Evolutionary conservation across 805 yeast genomes (phyloP).

Genomic region (Candida ortonii): DNA sequence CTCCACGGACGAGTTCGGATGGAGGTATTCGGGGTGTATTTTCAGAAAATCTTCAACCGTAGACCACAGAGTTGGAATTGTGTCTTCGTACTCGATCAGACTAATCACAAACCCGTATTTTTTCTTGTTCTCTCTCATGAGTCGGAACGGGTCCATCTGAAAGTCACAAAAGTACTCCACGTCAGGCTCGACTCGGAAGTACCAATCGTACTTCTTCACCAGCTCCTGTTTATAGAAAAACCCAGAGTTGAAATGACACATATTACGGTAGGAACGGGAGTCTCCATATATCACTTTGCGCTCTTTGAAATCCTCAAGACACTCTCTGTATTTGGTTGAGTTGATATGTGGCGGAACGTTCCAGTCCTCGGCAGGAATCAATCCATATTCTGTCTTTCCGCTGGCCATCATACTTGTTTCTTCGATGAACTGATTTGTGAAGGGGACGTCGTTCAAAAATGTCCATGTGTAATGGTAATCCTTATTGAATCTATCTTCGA

Average conservation of each 20-base stretch:
- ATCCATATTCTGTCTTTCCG: conserved; percentile 65
- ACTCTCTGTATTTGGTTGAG: conserved; percentile 46
- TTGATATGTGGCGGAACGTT: conserved; percentile 71
- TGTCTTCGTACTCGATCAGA: conserved; percentile 75
- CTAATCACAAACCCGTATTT: conserved; percentile 86
- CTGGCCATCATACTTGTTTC: conserved; percentile 60
- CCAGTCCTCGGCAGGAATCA: conserved; percentile 73
- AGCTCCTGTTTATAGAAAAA: conserved; percentile 79
- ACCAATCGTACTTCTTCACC: conserved; percentile 73
- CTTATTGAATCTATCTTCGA: conserved; percentile 72
- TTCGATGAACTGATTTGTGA: conserved; percentile 58
- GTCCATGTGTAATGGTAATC: conserved; percentile 75
- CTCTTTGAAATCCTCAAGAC: conserved; percentile 42
- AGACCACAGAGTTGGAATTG: conserved; percentile 85
- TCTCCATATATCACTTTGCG: conserved; percentile 61
- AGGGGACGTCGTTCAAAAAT: conserved; percentile 71
- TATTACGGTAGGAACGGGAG: conserved; percentile 73
- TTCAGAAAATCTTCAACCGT: conserved; percentile 61
- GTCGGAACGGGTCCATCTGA: conserved; percentile 80
- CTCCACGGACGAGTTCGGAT: conserved; percentile 59
- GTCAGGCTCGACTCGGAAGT: conserved; percentile 95
- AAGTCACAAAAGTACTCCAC: conserved; percentile 87
- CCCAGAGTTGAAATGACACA: conserved; percentile 95
- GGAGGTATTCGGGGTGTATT: conserved; percentile 58
- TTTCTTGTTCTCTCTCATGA: conserved; percentile 72